Conservation (phyloP, 768 basidiomycete species). For the Coprinopsis strossmayeri region DNA sequence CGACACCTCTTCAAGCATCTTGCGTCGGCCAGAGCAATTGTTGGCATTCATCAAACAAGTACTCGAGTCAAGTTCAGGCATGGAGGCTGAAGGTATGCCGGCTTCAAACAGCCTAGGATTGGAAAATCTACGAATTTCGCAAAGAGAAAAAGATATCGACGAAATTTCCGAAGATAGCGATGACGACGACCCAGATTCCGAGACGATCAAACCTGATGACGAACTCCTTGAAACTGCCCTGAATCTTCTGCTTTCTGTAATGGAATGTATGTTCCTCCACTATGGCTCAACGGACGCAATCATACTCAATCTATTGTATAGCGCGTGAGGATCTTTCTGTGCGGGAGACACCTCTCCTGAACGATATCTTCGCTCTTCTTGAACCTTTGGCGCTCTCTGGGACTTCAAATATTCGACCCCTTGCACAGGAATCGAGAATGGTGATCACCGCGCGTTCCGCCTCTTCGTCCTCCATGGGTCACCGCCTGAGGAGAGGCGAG, state of each 20-base stretch:
- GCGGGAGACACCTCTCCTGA: slow-evolving; percentile 53
- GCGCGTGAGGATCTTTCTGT: slow-evolving; percentile 58
- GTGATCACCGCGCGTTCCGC: slow-evolving; percentile 80
- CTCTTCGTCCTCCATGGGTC: slow-evolving; percentile 33
- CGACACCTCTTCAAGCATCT: slow-evolving; percentile 49
- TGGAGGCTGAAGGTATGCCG: slow-evolving; percentile 15
- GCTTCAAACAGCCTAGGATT: not conserved
- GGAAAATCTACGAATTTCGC: slow-evolving; percentile 18
- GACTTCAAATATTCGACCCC: slow-evolving; percentile 41
- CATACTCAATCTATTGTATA: slow-evolving; percentile 13
- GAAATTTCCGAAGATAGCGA: slow-evolving; percentile 45
- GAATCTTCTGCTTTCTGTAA: slow-evolving; percentile 72
- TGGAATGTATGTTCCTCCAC: slow-evolving; percentile 62
- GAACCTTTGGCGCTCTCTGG: slow-evolving; percentile 46
- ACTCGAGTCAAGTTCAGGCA: slow-evolving; percentile 38
- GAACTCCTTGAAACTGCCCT: slow-evolving; percentile 75
- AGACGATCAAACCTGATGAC: slow-evolving; percentile 37
- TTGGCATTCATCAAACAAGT: slow-evolving; percentile 81
- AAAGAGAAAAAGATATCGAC: slow-evolving; percentile 30
- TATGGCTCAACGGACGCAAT: not conserved
- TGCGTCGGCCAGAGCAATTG: slow-evolving; percentile 62
- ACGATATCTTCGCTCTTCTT: slow-evolving; percentile 64
- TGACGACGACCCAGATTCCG: slow-evolving; percentile 41
- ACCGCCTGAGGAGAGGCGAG: slow-evolving; percentile 17
- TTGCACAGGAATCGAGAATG: slow-evolving; percentile 75